Evolutionary conservation across 1,139 yeast genomes (phyloP).

Genomic region (Debaryomyces fabryi): DNA sequence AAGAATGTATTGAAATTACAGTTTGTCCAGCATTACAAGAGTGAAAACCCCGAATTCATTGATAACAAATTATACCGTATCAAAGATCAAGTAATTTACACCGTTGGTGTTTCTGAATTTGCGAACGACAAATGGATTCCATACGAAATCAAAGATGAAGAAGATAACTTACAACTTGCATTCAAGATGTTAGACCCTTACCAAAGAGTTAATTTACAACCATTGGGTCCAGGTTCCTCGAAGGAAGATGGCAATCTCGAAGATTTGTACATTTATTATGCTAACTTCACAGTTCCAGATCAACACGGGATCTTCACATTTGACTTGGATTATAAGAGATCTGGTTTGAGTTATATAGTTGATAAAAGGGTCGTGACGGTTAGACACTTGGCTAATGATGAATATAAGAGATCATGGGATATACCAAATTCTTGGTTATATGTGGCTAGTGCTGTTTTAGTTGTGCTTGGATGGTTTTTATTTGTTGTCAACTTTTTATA

Average conservation of each 20-base stretch:
- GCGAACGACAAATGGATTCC: conserved; percentile 70
- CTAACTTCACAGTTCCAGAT: conserved; percentile 77
- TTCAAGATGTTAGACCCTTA: conserved; percentile 94
- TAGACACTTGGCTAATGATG: conserved; percentile 94
- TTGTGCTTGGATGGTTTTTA: conserved; percentile 72
- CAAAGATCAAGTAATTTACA: conserved; percentile 66
- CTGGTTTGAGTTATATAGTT: conserved; percentile 71
- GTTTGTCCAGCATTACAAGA: conserved; percentile 54
- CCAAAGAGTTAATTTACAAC: conserved; percentile 67
- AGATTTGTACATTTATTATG: conserved; percentile 39
- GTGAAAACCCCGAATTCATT: conserved; percentile 40
- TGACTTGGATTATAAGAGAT: conserved; percentile 74
- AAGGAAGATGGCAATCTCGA: conserved; percentile 31
- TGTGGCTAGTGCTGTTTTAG: conserved; percentile 68
- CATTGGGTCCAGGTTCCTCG: conserved; percentile 44
- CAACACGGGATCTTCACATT: conserved; percentile 97
- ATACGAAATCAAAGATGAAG: conserved; percentile 44
- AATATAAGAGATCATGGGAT: conserved; percentile 91
- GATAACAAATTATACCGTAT: conserved; percentile 65
- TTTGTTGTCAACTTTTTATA: conserved; percentile 71
- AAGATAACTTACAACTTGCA: conserved; percentile 73
- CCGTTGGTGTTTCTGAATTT: conserved; percentile 71
- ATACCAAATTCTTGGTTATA: conserved; percentile 94
- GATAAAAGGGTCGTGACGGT: conserved; percentile 77
- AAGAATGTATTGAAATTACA: conserved; percentile 63